Evolutionary conservation across 2,329 filamentous ascomycete species (phyloP).

Genomic region (Pseudogymnoascus sp.): DNA sequence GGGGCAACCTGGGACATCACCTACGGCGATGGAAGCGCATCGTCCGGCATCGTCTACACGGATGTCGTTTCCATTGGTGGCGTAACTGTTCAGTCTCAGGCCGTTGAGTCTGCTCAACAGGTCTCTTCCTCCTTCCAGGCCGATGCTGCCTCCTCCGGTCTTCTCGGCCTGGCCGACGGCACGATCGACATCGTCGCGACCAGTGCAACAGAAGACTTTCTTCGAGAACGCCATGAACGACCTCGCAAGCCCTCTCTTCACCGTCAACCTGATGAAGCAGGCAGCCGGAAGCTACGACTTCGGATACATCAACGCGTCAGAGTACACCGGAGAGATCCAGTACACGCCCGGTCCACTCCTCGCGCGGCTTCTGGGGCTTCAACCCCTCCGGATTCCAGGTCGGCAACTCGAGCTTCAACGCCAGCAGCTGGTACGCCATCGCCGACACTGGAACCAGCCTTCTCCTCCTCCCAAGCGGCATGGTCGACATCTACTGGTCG

Average conservation of each 20-base stretch:
- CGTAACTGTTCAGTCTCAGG: conserved; percentile 15
- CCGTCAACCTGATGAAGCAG: conserved; percentile 42
- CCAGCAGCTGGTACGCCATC: conserved; percentile 26
- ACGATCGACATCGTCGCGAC: conserved; percentile 15
- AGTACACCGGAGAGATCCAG: conserved; percentile 45
- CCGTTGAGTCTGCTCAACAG: conserved; percentile 20
- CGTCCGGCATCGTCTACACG: conserved; percentile 18
- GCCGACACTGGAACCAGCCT: conserved; percentile 35
- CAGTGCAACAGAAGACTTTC: conserved; percentile 16
- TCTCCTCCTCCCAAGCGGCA: conserved; percentile 26
- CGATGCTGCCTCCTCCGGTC: conserved; percentile 39
- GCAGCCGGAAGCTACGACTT: conserved; percentile 44
- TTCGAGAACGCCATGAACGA: conserved; percentile 16
- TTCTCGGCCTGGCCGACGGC: conserved; percentile 51
- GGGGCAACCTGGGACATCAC: conserved; percentile 21
- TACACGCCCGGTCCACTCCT: conserved; percentile 44
- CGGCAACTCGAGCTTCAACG: conserved; percentile 40
- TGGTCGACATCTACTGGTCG: conserved; percentile 30
- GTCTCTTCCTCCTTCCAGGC: conserved; percentile 21
- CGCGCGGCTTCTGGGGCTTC: conserved; percentile 48
- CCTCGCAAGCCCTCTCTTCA: conserved; percentile 41
- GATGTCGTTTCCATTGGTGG: conserved; percentile 20
- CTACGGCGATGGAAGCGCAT: conserved; percentile 29
- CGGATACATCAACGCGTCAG: conserved; percentile 44
- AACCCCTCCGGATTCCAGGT: conserved; percentile 42